Base-by-base conservation (phyloP, 1,284 basidiomycete genomes). In the Ustilago crameri region DNA sequence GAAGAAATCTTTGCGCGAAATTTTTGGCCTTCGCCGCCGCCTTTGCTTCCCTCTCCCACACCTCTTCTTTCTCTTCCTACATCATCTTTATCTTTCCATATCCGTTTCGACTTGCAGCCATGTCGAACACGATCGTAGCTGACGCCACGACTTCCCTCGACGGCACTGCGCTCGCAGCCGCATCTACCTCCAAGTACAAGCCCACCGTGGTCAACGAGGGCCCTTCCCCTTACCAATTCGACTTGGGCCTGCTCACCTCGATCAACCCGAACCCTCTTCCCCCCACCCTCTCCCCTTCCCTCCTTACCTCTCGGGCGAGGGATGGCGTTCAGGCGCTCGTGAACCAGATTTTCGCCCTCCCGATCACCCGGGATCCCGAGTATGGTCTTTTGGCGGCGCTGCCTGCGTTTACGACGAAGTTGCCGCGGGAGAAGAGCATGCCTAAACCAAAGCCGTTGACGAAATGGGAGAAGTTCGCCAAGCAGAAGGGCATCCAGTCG, bases 401-500 rank as follows among this genome's bases (percentile, higher is more conserved):
- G 3, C 94, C 95, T 0, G 30, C 59, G 14, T 70, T 75, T 40
- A 83, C 89, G 2, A 89, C 93, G 5, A 88, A 86, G 5, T 87
- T 98, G 1, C 95, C 95, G 0, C 89, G 95, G 32, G 88, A 94
- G 43, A 98, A 99, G 84, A 91, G 91, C 1, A 86, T 98, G 23
- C 95, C 95, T 0, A 95, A 94, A 81, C 90, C 91, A 4, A 96
- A 95, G 85, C 90, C 91, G 4, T 88, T 88, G 47, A 98, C 95
- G 15, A 98, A 97, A 84, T 98, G 96, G 96, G 93, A 98, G 86
- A 88, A 89, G 66, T 98, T 98, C 80, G 95, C 95, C 15, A 90
- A 90, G 57, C 90, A 91, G 42, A 98, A 97, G 86, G 96, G 96
- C 30, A 98, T 98, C 79, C 88, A 89, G 75, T 90, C 87, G 81